Evolutionary conservation across 805 yeast genomes (phyloP), one percentile per base, ranked within the genome.

Genomic region (Ogataea siamensis): DNA sequence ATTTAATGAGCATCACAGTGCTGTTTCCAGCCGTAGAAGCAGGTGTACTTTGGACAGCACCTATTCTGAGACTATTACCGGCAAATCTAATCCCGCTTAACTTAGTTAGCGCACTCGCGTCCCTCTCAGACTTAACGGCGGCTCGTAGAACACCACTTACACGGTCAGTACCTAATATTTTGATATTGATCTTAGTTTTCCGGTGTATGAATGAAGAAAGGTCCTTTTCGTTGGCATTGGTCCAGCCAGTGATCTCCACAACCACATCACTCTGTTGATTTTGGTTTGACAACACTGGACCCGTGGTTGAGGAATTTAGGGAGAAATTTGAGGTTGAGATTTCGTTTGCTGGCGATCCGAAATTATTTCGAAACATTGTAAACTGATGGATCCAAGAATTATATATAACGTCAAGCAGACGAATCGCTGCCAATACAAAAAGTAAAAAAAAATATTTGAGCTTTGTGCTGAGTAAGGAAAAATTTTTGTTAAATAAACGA

Each of bases 71-170:
- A 2, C 76, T 55, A 32, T 76, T 73, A 7, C 93, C 91, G 1
- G 95, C 94, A 66, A 87, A 88, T 42, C 80, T 69, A 34, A 83
- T 79, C n/a, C 96, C 96, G 28, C 73, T 68, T 75, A 83, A 80
- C 43, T 71, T 74, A 28, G 66, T 57, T 33, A 87, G 62, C 5
- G 68, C 71, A 14, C 74, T 69, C 0, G 87, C 87, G 13, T 85
- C 87, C 17, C 63, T 61, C 20, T 67, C 64, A 4, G 60, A 61
- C 26, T 66, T 65, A 11, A 85, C 89, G 12, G 67, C 67, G 0
- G 84, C 95, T 27, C 70, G 68, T 14, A 87, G 60, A 2, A 73
- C 66, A 3, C 78, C 77, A 7, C 61, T 55, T 5, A 32, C 41
- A 10, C 78, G 76, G 39, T 79, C 79, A 5, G 78, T 74, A 3